These are phyloP conservation scores for Nissolia schottii DNA, from an alignment of 306 rosid species.

Conservation along the genomic window DNA sequence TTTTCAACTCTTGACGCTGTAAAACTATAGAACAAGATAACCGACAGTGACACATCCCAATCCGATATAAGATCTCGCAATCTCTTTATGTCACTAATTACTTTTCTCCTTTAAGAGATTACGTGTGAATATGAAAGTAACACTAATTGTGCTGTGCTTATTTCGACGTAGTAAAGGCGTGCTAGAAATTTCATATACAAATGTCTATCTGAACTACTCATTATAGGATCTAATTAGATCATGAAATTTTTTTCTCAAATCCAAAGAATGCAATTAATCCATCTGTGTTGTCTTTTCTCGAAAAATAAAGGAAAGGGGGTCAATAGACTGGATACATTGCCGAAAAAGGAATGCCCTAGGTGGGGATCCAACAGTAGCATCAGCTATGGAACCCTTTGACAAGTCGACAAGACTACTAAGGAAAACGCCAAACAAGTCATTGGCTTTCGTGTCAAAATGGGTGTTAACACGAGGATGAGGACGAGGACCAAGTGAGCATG, in stretches of 20 bases:
- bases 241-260: no score
- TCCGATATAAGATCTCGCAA: not conserved
- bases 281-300: no score
- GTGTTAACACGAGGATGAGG: conserved; percentile 10
- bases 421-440: conserved; percentile 33
- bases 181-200: no score
- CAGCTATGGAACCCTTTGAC: not conserved
- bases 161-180: no score
- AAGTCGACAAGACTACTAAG: conserved; percentile 9
- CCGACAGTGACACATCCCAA: not conserved
- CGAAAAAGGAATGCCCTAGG: not conserved
- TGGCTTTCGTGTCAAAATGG: conserved; percentile 20
- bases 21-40: not conserved
- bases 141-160: no score
- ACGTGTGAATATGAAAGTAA: no score
- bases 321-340: not conserved
- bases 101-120: no score
- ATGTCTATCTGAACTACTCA: no score
- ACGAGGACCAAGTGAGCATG: not conserved
- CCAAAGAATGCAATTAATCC: no score
- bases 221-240: no score
- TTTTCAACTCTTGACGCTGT: not conserved
- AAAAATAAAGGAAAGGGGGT: no score
- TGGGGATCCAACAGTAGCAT: conserved; percentile 18
- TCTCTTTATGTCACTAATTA: not conserved